A percentile compares a stretch with the other conserved stretches of the same genome.
Conservation (phyloP, 2,329 filamentous ascomycete genomes). For the Clarireedia hainanense region DNA sequence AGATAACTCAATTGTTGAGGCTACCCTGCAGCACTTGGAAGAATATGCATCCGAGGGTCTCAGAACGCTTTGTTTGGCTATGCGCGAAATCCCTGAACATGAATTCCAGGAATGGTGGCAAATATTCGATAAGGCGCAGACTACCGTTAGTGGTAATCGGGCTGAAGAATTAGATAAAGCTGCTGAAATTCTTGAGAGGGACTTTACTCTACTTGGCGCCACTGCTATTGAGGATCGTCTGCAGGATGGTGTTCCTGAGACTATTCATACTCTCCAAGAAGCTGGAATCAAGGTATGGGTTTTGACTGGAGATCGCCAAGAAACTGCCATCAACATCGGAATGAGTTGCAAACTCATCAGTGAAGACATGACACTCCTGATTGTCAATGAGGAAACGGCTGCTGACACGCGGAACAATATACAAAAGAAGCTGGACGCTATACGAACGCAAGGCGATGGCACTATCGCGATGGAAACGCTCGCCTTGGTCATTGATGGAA, state of each 20-base stretch:
- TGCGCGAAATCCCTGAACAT: constrained; percentile 84
- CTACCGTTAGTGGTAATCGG: constrained; percentile 85
- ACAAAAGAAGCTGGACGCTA: constrained; percentile 86
- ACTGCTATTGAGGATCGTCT: constrained; percentile 96
- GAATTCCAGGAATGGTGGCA: constrained; percentile 84
- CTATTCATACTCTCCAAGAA: constrained; percentile 92
- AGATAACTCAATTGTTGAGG: constrained; percentile 79
- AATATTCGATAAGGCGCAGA: constrained; percentile 80
- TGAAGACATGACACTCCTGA: constrained; percentile 96
- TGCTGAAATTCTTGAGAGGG: constrained; percentile 87
- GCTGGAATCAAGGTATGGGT: constrained; percentile 99
- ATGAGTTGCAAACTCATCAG: constrained; percentile 99
- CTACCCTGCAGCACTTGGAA: constrained; percentile 91
- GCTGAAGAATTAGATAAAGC: constrained; percentile 96
- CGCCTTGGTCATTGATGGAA: constrained; percentile 91
- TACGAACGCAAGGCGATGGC: constrained; percentile 71
- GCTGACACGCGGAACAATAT: constrained; percentile 78
- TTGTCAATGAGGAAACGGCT: constrained; percentile 84
- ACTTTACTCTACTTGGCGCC: constrained; percentile 84
- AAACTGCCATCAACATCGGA: constrained; percentile 98
- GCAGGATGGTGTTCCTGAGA: constrained; percentile 95
- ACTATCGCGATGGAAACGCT: constrained; percentile 77
- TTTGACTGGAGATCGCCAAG: constrained; percentile 91
- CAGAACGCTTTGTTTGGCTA: constrained; percentile 86
- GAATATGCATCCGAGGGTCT: constrained; percentile 96